Percentiles rank a stretch among this genome's conserved stretches.
These are phyloP conservation scores for Thermothielavioides terrestris DNA, from an alignment of 495 filamentous ascomycete species.

Conservation along the genomic window DNA sequence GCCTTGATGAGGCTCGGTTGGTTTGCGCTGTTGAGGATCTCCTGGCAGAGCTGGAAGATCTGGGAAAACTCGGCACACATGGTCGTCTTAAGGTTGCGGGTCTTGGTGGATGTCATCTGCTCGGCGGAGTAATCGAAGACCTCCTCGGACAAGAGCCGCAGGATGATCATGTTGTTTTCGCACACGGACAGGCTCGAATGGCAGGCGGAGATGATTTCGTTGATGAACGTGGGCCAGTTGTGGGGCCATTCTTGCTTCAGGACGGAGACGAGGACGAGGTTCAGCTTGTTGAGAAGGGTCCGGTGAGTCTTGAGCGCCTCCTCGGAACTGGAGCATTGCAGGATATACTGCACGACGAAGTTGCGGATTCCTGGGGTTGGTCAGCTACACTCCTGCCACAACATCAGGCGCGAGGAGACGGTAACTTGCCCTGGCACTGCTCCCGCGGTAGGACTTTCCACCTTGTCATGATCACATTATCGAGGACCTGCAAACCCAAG, in stretches of 20 bases:
- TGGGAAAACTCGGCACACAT: constrained; percentile 98
- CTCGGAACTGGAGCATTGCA: constrained; percentile 80
- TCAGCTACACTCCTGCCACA: not conserved
- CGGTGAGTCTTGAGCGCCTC: constrained; percentile 73
- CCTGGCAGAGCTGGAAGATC: constrained; percentile 93
- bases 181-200: constrained; percentile 91
- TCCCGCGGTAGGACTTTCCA: constrained; percentile 96
- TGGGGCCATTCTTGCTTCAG: constrained; percentile 99
- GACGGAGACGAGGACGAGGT: constrained; percentile 92
- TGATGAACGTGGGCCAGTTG: constrained; percentile 99
- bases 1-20: constrained; percentile 86
- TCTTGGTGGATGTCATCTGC: constrained; percentile 95
- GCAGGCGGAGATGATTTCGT: constrained; percentile 95
- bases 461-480: constrained; percentile 96
- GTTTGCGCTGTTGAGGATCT: constrained; percentile 80
- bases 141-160: constrained; percentile 91
- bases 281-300: constrained; percentile 92
- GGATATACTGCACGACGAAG: constrained; percentile 96
- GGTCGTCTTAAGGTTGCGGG: constrained; percentile 87
- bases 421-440: constrained; percentile 71
- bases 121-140: constrained; percentile 98
- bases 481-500: constrained; percentile 89
- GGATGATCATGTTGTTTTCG: constrained; percentile 99
- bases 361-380: constrained; percentile 74
- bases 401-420: not conserved